phyloP scores from a whole-genome alignment of 2,329 filamentous ascomycete species.

The Aspergillus floridensis region DNA sequence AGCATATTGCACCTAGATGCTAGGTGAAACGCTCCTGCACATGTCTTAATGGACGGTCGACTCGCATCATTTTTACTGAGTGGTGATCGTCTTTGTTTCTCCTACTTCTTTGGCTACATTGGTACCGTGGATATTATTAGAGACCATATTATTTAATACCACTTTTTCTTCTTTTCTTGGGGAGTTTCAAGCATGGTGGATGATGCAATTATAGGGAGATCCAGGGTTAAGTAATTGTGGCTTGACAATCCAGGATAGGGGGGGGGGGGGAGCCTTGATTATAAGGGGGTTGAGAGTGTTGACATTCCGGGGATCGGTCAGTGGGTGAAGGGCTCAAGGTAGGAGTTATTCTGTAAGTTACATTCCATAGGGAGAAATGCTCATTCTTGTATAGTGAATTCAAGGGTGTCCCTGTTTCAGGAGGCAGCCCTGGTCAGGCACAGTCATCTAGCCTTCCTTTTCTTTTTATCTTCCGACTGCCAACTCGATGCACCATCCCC shows the following conservation, averaged over 20 bases:
- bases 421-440: not conserved
- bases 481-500: no score
- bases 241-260: not conserved
- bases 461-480: no score
- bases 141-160: slow-evolving; percentile 16
- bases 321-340: slow-evolving; percentile 17
- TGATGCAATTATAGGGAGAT: slow-evolving; percentile 1
- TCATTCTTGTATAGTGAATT: not conserved
- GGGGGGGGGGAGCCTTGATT: not conserved
- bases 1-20: slow-evolving; percentile 10
- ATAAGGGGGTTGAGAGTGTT: not conserved
- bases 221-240: not conserved
- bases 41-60: not conserved
- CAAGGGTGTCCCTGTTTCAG: not conserved
- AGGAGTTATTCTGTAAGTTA: no score
- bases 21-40: slow-evolving; percentile 2
- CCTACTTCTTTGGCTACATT: slow-evolving; percentile 1
- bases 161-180: slow-evolving; percentile 5
- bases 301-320: slow-evolving; percentile 7
- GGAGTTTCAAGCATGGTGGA: not conserved
- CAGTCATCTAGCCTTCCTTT: no score
- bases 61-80: not conserved
- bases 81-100: slow-evolving; percentile 1
- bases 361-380: slow-evolving; percentile 20
- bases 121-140: slow-evolving; percentile 17